Evolutionary conservation across 2,329 filamentous ascomycete genomes (phyloP).

Genomic region (Sporothrix protearum): DNA sequence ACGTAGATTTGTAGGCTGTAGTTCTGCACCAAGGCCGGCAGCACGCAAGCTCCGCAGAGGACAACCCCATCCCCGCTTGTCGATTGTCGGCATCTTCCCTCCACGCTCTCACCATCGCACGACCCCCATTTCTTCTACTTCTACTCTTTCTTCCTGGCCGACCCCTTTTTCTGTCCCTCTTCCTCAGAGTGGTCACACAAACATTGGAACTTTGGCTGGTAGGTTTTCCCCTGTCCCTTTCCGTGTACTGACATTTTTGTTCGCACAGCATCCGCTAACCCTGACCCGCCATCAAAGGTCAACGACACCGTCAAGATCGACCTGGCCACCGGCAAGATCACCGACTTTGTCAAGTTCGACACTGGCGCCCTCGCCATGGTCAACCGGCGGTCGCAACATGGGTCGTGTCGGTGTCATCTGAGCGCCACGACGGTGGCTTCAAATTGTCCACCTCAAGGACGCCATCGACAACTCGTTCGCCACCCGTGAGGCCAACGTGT

Average conservation of each 20-base stretch:
- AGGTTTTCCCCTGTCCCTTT: slow-evolving; percentile 40
- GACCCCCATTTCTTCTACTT: background rate
- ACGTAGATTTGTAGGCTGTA: slow-evolving; percentile 15
- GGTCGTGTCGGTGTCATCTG: slow-evolving; percentile 99
- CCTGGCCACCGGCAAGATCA: slow-evolving; percentile 93
- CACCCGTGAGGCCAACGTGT: slow-evolving; percentile 99
- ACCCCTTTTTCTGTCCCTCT: background rate
- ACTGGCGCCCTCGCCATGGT: slow-evolving; percentile 97
- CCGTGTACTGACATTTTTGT: slow-evolving; percentile 33
- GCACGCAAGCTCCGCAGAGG: background rate
- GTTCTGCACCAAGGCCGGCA: slow-evolving; percentile 8
- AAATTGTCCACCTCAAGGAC: slow-evolving; percentile 99
- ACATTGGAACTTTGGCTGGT: slow-evolving; percentile 48
- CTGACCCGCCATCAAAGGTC: slow-evolving; percentile 97
- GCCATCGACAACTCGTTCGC: slow-evolving; percentile 99
- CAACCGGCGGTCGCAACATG: slow-evolving; percentile 99
- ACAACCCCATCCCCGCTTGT: slow-evolving; percentile 27
- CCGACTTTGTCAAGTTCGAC: slow-evolving; percentile 98
- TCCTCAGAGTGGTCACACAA: slow-evolving; percentile 31
- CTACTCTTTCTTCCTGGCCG: background rate
- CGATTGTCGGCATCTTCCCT: background rate
- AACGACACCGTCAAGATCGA: slow-evolving; percentile 99
- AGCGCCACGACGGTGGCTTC: slow-evolving; percentile 99
- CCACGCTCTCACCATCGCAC: background rate
- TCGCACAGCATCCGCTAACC: slow-evolving; percentile 90